Conservation (phyloP, 306 rosid species). For the Neltuma alba region DNA sequence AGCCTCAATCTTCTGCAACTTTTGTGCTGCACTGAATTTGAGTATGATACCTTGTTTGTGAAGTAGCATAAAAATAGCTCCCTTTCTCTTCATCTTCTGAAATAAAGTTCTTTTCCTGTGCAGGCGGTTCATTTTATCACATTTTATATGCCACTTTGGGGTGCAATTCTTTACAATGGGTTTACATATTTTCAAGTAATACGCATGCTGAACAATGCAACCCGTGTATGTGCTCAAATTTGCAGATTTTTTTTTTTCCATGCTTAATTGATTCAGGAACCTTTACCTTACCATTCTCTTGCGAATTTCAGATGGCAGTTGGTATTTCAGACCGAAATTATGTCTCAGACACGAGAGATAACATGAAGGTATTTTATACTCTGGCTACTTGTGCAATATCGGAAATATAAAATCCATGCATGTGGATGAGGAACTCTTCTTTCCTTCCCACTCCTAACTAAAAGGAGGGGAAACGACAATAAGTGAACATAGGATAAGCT, state of each 20-base stretch:
- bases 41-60: conserved; percentile 11
- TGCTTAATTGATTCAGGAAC: conserved; percentile 24
- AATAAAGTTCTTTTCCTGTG: conserved; percentile 25
- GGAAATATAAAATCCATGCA: conserved; percentile 7
- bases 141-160: conserved; percentile 96
- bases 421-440: background rate
- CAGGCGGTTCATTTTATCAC: conserved; percentile 95
- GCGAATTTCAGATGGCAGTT: conserved; percentile 89
- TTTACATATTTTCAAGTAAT: conserved; percentile 89
- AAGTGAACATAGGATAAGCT: background rate
- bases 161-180: conserved; percentile 97
- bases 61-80: conserved; percentile 28
- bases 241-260: conserved; percentile 18
- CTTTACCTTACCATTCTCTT: conserved; percentile 32
- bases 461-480: background rate
- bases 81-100: conserved; percentile 9
- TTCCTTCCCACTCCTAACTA: background rate
- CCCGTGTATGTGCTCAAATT: conserved; percentile 71
- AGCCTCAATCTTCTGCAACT: background rate
- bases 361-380: conserved; percentile 71
- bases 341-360: conserved; percentile 79
- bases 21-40: conserved; percentile 10
- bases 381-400: conserved; percentile 4
- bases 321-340: conserved; percentile 79
- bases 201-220: conserved; percentile 98